Conservation (phyloP, 202 grass and related monocot genomes). For the Carex arenaria region DNA sequence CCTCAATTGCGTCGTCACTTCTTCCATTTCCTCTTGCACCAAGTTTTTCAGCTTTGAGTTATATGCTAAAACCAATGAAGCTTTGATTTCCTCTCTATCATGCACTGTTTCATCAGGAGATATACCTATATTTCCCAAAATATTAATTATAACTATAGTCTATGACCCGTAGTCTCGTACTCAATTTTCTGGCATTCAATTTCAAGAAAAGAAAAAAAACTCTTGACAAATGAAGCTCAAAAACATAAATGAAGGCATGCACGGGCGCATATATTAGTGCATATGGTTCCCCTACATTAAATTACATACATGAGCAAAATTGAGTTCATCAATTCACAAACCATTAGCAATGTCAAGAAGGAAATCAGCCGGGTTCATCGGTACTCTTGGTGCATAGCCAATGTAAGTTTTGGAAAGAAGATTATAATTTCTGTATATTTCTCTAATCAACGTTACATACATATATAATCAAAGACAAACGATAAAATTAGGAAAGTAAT, state of each 20-base stretch:
- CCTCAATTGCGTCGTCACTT: slow-evolving; percentile 17
- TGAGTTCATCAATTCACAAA: background rate
- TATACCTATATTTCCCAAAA: background rate
- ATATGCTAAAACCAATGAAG: slow-evolving; percentile 25
- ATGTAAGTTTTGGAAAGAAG: no score
- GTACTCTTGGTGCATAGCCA: slow-evolving; percentile 22
- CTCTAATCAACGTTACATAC: no score
- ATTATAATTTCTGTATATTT: no score
- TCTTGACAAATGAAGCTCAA: background rate
- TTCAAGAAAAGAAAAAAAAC: background rate
- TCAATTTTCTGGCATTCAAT: background rate
- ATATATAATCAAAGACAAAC: no score
- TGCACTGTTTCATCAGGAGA: slow-evolving; percentile 5
- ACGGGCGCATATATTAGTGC: no score
- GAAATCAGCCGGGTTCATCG: slow-evolving; percentile 46
- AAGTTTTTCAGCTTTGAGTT: background rate
- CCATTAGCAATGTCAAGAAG: slow-evolving; percentile 51
- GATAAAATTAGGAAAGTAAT: no score
- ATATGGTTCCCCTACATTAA: background rate
- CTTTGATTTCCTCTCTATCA: slow-evolving; percentile 16
- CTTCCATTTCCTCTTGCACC: background rate
- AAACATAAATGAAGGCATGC: no score
- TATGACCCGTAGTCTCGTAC: no score
- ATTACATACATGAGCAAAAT: background rate
- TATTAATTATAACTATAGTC: no score